phyloP scores from a whole-genome alignment of 352 stramenopile genomes.

The Globisporangium irregulare region DNA sequence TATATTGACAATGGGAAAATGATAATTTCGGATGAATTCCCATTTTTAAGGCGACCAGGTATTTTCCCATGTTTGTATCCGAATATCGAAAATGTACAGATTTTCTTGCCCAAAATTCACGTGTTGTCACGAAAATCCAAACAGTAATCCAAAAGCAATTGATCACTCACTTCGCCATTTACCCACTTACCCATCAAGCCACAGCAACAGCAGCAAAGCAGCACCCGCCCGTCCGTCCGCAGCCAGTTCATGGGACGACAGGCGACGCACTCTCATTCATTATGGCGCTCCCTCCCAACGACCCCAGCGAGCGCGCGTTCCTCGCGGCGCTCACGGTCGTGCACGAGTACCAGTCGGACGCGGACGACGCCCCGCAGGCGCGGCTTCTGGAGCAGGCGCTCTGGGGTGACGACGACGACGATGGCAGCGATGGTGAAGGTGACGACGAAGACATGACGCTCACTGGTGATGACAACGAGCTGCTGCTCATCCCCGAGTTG shows the following conservation, averaged over 20 bases:
- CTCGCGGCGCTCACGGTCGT: constrained; percentile 3
- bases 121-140: too few species aligned
- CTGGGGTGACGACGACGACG: constrained; percentile 12
- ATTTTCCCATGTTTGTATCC: too few species aligned
- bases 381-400: constrained; percentile 14
- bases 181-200: not conserved
- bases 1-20: too few species aligned
- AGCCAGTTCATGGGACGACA: constrained; percentile 3
- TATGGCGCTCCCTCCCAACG: not conserved
- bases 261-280: not conserved
- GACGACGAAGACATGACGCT: not conserved
- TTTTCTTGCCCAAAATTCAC: too few species aligned
- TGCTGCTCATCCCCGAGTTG: constrained; percentile 3
- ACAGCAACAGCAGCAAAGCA: not conserved
- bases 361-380: not conserved
- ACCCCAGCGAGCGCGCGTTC: constrained; percentile 1
- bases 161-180: not conserved
- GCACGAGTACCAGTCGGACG: not conserved
- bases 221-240: not conserved
- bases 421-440: not conserved
- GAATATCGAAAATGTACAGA: too few species aligned
- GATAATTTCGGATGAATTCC: too few species aligned
- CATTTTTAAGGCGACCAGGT: too few species aligned
- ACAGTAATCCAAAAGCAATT: too few species aligned
- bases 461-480: not conserved